Evolutionary conservation across 31 red algal genomes (phyloP).

Genomic region (Porphyra umbilicalis): DNA sequence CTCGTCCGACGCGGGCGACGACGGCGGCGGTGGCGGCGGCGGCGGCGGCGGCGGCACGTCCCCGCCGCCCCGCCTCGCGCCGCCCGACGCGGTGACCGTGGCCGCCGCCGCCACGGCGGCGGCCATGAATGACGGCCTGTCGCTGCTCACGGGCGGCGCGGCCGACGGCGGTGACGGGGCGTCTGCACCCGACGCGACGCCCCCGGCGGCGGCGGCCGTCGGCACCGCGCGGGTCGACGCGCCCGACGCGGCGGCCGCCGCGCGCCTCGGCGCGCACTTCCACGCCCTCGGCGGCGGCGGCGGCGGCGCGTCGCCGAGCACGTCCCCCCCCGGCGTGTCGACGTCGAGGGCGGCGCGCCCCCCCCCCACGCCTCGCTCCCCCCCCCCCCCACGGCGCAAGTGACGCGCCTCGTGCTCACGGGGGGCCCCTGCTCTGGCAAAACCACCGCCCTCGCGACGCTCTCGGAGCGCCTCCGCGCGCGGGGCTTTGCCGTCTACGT

Average conservation of each 20-base stretch:
- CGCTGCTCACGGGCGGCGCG: background rate
- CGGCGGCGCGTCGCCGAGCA: background rate
- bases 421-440: slow-evolving; percentile 54
- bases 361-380: background rate
- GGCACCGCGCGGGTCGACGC: background rate
- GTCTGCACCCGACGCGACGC: background rate
- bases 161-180: background rate
- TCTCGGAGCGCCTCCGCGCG: slow-evolving; percentile 53
- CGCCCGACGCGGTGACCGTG: background rate
- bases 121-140: background rate
- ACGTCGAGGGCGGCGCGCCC: background rate
- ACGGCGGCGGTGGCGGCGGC: too few relatives aligned
- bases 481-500: slow-evolving; percentile 66
- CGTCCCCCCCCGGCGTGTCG: background rate
- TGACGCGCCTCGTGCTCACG: slow-evolving; percentile 22
- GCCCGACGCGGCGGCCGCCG: background rate
- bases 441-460: slow-evolving; percentile 55
- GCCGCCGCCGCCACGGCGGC: background rate
- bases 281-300: background rate
- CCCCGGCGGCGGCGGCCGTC: too few relatives aligned
- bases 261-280: background rate
- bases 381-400: background rate
- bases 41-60: background rate
- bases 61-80: background rate
- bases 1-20: background rate